phyloP scores from a whole-genome alignment of 1,284 basidiomycete genomes.

The Melampsora larici-populina region DNA sequence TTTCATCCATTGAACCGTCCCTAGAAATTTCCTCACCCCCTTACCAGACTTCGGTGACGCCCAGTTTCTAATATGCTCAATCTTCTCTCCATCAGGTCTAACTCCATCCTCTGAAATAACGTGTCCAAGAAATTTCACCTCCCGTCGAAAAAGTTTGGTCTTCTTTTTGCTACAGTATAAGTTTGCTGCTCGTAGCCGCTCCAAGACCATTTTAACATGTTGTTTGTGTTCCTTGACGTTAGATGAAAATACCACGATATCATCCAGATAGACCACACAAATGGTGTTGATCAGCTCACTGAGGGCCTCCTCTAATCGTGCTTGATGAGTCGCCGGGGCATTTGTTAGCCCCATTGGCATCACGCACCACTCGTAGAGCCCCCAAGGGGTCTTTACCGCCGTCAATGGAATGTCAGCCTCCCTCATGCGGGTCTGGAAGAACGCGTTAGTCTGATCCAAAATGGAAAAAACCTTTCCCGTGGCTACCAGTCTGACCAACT shows the following conservation, averaged over 20 bases:
- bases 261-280: too few species aligned
- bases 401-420: constrained; percentile 55
- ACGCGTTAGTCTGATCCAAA: constrained; percentile 58
- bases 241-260: constrained; percentile 11
- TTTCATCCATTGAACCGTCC: too few species aligned
- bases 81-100: constrained; percentile 52
- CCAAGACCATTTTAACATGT: not conserved
- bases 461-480: constrained; percentile 54
- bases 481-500: too few species aligned
- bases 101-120: constrained; percentile 53
- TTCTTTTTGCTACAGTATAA: constrained; percentile 25
- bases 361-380: constrained; percentile 55
- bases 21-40: constrained; percentile 55
- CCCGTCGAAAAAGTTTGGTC: constrained; percentile 48
- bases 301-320: constrained; percentile 45
- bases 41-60: constrained; percentile 48
- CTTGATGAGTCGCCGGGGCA: constrained; percentile 50
- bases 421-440: constrained; percentile 56
- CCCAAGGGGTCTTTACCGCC: constrained; percentile 54
- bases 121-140: constrained; percentile 55
- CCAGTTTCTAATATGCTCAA: constrained; percentile 55
- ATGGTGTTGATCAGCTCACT: constrained; percentile 48
- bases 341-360: constrained; percentile 58
- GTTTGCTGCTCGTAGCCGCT: too few species aligned
- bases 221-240: not conserved